A percentile compares a stretch with the other conserved stretches of the same genome.
These are phyloP conservation scores for Mycena amicta DNA, from an alignment of 768 basidiomycete genomes.

Conservation along the genomic window DNA sequence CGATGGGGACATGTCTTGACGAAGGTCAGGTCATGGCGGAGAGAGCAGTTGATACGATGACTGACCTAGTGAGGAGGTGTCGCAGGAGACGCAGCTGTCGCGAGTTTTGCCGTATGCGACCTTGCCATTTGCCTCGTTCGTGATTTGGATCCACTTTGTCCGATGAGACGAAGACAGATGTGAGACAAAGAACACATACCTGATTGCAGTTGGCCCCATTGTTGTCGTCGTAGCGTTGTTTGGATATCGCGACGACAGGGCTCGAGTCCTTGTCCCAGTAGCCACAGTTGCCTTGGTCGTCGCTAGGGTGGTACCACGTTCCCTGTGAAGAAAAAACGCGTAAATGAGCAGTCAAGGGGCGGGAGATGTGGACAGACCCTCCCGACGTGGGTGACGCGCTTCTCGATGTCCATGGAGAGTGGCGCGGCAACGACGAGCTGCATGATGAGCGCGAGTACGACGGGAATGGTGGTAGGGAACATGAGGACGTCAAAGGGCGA, in stretches of 20 bases:
- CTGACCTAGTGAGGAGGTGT: constrained; percentile 57
- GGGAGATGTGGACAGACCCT: constrained; percentile 51
- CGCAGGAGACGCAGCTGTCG: constrained; percentile 65
- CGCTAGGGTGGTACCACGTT: constrained; percentile 58
- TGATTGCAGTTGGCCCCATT: constrained; percentile 60
- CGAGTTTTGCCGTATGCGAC: constrained; percentile 50
- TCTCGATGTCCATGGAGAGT: constrained; percentile 45
- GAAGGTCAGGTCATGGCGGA: background rate
- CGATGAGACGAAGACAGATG: background rate
- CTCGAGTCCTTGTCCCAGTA: constrained; percentile 47
- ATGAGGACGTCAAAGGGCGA: constrained; percentile 12
- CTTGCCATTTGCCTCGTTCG: constrained; percentile 57
- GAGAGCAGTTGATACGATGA: background rate
- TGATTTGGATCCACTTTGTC: constrained; percentile 54
- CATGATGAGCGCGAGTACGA: constrained; percentile 26
- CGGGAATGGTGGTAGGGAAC: constrained; percentile 26
- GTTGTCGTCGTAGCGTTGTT: constrained; percentile 51
- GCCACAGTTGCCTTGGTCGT: constrained; percentile 64
- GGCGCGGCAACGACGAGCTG: constrained; percentile 46
- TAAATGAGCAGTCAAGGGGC: constrained; percentile 1
- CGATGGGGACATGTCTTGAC: constrained; percentile 65
- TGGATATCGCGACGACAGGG: constrained; percentile 64
- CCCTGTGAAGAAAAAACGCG: constrained; percentile 52
- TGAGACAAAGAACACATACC: constrained; percentile 38
- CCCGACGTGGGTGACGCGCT: constrained; percentile 56